Conservation (phyloP, 2,329 filamentous ascomycete species). For the Calonectria honghensis region DNA sequence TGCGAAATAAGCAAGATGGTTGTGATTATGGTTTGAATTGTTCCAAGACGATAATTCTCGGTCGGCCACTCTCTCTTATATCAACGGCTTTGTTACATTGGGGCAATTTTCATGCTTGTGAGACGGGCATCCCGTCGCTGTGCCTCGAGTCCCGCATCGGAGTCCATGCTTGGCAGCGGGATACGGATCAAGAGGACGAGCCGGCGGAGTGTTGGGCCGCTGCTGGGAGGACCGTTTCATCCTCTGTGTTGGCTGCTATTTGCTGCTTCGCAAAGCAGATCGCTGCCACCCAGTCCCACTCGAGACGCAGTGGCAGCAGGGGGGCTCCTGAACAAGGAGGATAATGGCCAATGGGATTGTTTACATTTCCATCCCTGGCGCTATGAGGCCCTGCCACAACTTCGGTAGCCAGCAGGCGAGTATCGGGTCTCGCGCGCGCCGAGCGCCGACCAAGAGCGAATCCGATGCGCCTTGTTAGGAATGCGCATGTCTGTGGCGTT, state of each 20-base stretch:
- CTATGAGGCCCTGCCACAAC: neutral
- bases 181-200: neutral
- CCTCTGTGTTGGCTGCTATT: neutral
- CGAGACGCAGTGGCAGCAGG: conserved; percentile 1
- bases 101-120: neutral
- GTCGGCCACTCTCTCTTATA: conserved; percentile 14
- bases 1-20: neutral
- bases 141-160: conserved; percentile 7
- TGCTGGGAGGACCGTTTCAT: conserved; percentile 6
- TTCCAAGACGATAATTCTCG: neutral
- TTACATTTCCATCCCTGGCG: neutral
- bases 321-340: neutral
- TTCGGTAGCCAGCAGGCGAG: neutral
- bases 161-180: conserved; percentile 15
- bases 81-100: neutral
- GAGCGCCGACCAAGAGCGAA: neutral
- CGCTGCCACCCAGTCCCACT: neutral
- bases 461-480: neutral
- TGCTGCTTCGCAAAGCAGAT: neutral
- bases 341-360: neutral
- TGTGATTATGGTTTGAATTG: neutral
- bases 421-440: conserved; percentile 3
- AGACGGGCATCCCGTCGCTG: conserved; percentile 6
- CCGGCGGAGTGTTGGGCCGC: neutral
- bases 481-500: neutral